Base-by-base conservation (phyloP, 345 rosid species). In the Stellera chamaejasme region DNA sequence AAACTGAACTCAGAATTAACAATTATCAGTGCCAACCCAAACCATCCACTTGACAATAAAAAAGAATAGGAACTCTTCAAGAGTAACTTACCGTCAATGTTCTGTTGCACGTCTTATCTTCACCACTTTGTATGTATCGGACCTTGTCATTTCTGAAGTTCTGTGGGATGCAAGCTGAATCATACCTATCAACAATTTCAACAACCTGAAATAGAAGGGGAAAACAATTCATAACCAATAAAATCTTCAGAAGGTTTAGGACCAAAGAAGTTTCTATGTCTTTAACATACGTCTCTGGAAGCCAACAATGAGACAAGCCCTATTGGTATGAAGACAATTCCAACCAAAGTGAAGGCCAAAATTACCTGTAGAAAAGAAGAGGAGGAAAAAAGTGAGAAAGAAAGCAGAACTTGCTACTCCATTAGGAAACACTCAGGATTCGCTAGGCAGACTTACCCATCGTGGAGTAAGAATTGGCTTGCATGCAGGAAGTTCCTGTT, bases 401-500 rank as follows among this genome's bases (percentile, higher is more conserved):
- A 32, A 32, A 32, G 9, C 39, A 32, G 39, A 32, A 32, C 5
- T 32, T 5, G 9, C 5, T 2, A 19, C 23, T 19, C 23, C 23
- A 32, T 32, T 32, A 32, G 3, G 7, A 5, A 32, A 32, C 5
- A 32, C 39, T 32, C 39, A 32, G 5, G 39, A 8, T 2, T 32
- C 5, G 39, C 5, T 32, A 32, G 39, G 39, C 9, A 23, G 66
- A 50, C 78, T 72, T 71, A 92, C 99, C 99, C 96, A 93, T 69
- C 78, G 55, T 19, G 96, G 99, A 1, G 97, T 93, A 19, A 93
- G 96, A 67, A 93, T 93, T 19, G 99, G 99, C 72, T 93, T 93
- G 80, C 99, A 93, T 54, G 99, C 99, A 2, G 97, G 92, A 68
- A 93, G 97, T 74, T 93, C 99, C 64, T 89, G 99, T 63, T 93